Conservation (phyloP, 2,329 filamentous ascomycete species). For the Xylaria sp. region DNA sequence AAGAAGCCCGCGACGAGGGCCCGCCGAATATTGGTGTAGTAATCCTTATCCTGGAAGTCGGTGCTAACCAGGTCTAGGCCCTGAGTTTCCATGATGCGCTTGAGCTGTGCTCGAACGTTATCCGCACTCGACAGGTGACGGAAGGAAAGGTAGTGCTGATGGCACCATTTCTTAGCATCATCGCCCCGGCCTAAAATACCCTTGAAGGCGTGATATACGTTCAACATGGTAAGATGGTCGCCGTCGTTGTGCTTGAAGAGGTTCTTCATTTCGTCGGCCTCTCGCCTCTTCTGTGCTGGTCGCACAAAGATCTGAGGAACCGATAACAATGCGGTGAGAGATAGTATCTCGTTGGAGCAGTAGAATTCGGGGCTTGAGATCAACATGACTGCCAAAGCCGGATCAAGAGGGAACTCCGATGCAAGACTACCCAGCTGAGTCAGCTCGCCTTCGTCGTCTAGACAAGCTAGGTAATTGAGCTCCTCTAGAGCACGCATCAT, state of each 20-base stretch:
- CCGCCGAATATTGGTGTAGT: constrained; percentile 96
- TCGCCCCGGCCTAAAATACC: constrained; percentile 69
- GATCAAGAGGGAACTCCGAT: constrained; percentile 95
- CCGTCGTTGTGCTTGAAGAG: constrained; percentile 93
- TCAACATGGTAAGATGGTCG: constrained; percentile 94
- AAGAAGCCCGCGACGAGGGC: constrained; percentile 96
- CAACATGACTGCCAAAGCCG: constrained; percentile 94
- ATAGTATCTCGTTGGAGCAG: constrained; percentile 98
- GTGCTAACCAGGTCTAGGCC: constrained; percentile 88
- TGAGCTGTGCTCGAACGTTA: constrained; percentile 90
- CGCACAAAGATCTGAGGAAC: constrained; percentile 95
- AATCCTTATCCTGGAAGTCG: constrained; percentile 92
- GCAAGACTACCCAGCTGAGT: constrained; percentile 86
- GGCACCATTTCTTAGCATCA: constrained; percentile 91
- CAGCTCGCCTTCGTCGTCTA: constrained; percentile 95
- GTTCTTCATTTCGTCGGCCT: constrained; percentile 96
- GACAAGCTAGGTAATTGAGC: constrained; percentile 94
- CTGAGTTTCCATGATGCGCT: constrained; percentile 95
- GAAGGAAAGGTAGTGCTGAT: constrained; percentile 93
- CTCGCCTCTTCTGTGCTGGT: constrained; percentile 84
- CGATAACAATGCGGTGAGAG: constrained; percentile 90
- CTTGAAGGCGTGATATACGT: constrained; percentile 98
- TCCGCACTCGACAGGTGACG: constrained; percentile 91
- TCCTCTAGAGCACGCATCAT: constrained; percentile 98
- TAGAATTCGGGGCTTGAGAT: constrained; percentile 98